Evolutionary conservation across 495 filamentous ascomycete species (phyloP).

Genomic region (Hypoxylon trugodes): DNA sequence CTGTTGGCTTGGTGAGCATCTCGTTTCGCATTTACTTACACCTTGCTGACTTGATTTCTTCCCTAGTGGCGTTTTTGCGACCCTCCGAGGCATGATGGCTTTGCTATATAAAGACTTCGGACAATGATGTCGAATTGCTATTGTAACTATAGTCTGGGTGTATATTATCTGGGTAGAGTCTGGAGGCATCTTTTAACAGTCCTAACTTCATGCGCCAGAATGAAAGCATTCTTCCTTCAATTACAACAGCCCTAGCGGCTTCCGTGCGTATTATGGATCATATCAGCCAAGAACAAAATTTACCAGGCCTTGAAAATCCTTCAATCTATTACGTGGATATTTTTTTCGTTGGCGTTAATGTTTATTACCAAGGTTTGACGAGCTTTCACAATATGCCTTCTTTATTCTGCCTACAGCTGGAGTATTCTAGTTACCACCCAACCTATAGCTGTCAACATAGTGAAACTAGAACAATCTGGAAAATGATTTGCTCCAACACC

Average conservation of each 20-base stretch:
- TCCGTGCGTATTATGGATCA: no score
- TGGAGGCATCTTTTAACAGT: no score
- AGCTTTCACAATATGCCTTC: neutral
- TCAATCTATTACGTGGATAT: no score
- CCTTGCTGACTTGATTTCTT: conserved; percentile 1
- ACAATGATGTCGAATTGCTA: neutral
- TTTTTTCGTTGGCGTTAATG: no score
- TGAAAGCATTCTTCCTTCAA: no score
- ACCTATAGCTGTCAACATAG: neutral
- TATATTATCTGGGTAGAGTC: no score
- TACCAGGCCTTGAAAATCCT: no score
- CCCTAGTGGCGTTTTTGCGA: conserved; percentile 76
- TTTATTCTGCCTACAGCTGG: neutral
- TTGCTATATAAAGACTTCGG: conserved; percentile 63
- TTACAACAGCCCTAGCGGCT: no score
- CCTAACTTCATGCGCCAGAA: no score
- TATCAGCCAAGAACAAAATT: no score
- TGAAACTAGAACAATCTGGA: conserved; percentile 16
- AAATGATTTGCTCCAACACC: neutral
- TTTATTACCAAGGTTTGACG: no score
- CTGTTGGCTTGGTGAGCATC: conserved; percentile 62
- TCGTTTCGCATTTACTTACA: neutral
- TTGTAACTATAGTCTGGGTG: neutral
- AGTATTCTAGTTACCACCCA: neutral
- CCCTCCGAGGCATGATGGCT: conserved; percentile 71